phyloP scores from a whole-genome alignment of 1,284 basidiomycete species.

The Volvariella volvacea region DNA sequence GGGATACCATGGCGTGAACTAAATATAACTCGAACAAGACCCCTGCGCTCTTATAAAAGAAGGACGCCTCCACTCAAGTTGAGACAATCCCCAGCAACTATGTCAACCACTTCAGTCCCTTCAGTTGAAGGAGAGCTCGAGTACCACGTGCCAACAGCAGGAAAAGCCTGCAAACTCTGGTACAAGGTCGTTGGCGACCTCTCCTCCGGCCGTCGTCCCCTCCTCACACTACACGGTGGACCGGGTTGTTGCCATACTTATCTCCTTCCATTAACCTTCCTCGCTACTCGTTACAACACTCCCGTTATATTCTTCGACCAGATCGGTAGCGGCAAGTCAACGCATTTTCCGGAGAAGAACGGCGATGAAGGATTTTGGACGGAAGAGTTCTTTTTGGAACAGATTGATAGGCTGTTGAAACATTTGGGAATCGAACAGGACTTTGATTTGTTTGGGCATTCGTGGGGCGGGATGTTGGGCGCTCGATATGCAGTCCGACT shows the following conservation, averaged over 20 bases:
- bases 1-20: too few species aligned
- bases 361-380: constrained; percentile 36
- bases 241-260: constrained; percentile 18
- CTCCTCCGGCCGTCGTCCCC: constrained; percentile 14
- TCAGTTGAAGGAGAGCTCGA: neutral
- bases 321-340: constrained; percentile 39
- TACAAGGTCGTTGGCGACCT: constrained; percentile 22
- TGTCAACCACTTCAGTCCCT: too few species aligned
- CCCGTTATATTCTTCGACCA: constrained; percentile 46
- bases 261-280: constrained; percentile 1
- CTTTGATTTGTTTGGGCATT: constrained; percentile 39
- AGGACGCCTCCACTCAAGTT: too few species aligned
- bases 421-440: constrained; percentile 28
- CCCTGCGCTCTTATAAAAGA: too few species aligned
- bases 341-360: constrained; percentile 34
- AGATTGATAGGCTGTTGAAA: constrained; percentile 37
- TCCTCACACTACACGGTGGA: constrained; percentile 23
- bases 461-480: constrained; percentile 46
- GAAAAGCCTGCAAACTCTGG: constrained; percentile 14
- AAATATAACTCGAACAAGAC: too few species aligned
- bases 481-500: constrained; percentile 25
- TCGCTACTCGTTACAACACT: constrained; percentile 1
- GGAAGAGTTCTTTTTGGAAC: constrained; percentile 34
- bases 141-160: neutral
- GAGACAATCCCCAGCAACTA: too few species aligned